These are phyloP conservation scores for Tremella yokohamensis DNA, from an alignment of 768 basidiomycete species.

Conservation along the genomic window DNA sequence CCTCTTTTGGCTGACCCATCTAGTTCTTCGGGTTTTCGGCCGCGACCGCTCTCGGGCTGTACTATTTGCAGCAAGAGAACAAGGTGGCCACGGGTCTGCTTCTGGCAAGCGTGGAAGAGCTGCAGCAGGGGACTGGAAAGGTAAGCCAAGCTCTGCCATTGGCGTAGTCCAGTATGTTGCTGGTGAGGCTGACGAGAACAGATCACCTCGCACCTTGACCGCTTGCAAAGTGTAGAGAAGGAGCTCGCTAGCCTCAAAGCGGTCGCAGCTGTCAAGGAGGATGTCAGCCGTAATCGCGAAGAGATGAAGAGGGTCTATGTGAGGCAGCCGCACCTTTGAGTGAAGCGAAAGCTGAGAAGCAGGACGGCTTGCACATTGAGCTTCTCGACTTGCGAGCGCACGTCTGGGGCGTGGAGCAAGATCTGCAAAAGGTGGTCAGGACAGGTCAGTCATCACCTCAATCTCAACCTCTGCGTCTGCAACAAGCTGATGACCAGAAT, in stretches of 20 bases:
- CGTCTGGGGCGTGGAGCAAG: conserved; percentile 52
- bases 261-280: conserved; percentile 70
- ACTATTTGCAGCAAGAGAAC: conserved; percentile 85
- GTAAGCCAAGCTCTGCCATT: conserved; percentile 50
- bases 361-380: conserved; percentile 51
- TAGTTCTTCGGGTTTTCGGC: conserved; percentile 79
- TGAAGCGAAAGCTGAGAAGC: neutral
- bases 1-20: neutral
- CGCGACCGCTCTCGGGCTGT: conserved; percentile 79
- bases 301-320: conserved; percentile 81
- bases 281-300: conserved; percentile 66
- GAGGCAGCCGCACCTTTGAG: conserved; percentile 19
- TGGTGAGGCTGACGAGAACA: conserved; percentile 7
- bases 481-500: too few species aligned
- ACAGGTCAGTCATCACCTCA: conserved; percentile 27
- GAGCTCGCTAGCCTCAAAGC: conserved; percentile 73
- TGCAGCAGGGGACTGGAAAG: conserved; percentile 78
- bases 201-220: conserved; percentile 48
- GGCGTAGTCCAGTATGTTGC: neutral
- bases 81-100: conserved; percentile 80
- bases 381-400: conserved; percentile 49
- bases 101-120: conserved; percentile 79
- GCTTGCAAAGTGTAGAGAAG: conserved; percentile 74
- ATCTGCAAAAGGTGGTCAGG: conserved; percentile 43
- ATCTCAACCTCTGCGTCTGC: too few species aligned